These are phyloP conservation scores for Viola odorata DNA, from an alignment of 345 rosid species.

Conservation along the genomic window DNA sequence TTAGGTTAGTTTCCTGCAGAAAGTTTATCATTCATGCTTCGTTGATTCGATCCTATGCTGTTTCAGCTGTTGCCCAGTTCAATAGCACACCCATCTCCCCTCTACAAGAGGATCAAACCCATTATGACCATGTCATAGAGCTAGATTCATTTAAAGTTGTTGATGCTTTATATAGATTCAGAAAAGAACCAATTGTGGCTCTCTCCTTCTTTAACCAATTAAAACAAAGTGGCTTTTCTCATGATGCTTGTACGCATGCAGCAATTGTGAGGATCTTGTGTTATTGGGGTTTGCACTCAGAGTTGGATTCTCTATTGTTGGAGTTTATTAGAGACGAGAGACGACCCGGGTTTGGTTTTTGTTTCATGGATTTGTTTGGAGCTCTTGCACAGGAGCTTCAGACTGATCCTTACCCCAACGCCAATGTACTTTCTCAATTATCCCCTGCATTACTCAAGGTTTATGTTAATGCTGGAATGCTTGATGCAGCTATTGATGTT, in stretches of 20 bases:
- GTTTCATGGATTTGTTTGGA: constrained; percentile 38
- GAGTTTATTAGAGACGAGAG: constrained; percentile 36
- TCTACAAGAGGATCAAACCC: constrained; percentile 9
- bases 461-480: constrained; percentile 40
- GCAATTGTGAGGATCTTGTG: constrained; percentile 39
- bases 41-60: constrained; percentile 21
- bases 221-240: constrained; percentile 30
- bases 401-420: constrained; percentile 7
- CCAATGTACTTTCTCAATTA: constrained; percentile 21
- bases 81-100: constrained; percentile 22
- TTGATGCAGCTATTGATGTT: constrained; percentile 49
- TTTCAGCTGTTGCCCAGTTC: constrained; percentile 22
- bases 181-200: constrained; percentile 44
- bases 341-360: constrained; percentile 20
- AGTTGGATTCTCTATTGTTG: constrained; percentile 37
- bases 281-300: constrained; percentile 33
- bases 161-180: constrained; percentile 26
- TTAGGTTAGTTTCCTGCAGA: no score
- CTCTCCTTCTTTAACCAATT: constrained; percentile 36
- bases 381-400: constrained; percentile 24
- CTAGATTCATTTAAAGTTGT: constrained; percentile 27
- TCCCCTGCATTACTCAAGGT: constrained; percentile 51
- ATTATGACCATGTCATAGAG: constrained; percentile 11
- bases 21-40: no score
- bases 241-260: constrained; percentile 42